Base-by-base conservation (phyloP, 257 asterid genomes). In the Rehmannia glutinosa region DNA sequence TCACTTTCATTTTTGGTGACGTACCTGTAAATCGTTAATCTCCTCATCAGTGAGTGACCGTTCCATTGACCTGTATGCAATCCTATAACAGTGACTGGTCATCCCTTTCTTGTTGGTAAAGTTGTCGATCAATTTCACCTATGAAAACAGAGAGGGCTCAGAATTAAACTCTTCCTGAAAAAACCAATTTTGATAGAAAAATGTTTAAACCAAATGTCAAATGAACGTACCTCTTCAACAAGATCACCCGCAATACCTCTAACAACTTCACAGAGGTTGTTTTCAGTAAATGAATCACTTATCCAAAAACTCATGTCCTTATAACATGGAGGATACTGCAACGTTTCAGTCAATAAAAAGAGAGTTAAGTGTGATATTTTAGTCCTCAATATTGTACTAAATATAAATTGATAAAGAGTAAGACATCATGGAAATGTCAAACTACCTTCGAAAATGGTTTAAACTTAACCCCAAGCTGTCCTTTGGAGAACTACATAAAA, bases 221-320 rank as follows among this genome's bases (percentile, higher is more conserved):
- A 51, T 11, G 53, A 67, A 33, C 71, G 21, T 85, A 91, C 97
- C 97, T 88, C 96, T 82, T 91, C 96, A 11, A 71, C 95, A 35
- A 91, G 97, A 80, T 91, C 97, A 65, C 97, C 93, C 65, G 96
- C 88, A 56, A 91, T 76, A 73, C 91, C 96, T 77, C 96, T 81
- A 52, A 88, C 87, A 68, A 86, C 82, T 88, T 91, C 97, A 64
- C 97, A 91, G 32, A 91, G 90, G 73, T 91, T 86, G 78, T 91
- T 91, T 81, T 86, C 95, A 15, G 97, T 86, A 75, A 88, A 88
- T 21, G 93, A 72, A 64, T 88, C 93, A 52, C 82, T 91, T 64
- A 91, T 81, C 97, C 97, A 91, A 85, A 91, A 86, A 77, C 96
- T 91, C 92, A 91, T 83, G 69, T 91, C 96, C 83, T 91, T 91